phyloP scores from a whole-genome alignment of 2,329 filamentous ascomycete species.

The Ustulina deusta region DNA sequence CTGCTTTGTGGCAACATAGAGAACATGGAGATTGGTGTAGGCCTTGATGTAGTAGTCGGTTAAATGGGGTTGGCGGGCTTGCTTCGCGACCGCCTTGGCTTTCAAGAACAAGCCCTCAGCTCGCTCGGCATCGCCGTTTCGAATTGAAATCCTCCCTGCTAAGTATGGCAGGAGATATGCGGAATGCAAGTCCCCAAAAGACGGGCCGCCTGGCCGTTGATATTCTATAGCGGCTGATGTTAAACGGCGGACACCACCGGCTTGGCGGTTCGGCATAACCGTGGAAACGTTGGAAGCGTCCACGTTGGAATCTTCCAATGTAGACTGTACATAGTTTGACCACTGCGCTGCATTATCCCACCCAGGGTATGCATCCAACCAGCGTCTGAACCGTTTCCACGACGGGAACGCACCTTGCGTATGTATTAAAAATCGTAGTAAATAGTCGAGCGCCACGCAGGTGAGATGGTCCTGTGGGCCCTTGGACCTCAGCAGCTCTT shows the following conservation, averaged over 20 bases:
- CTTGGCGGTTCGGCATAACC: neutral
- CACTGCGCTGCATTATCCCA: constrained; percentile 35
- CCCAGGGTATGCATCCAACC: constrained; percentile 32
- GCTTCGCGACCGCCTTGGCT: constrained; percentile 28
- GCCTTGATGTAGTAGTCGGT: constrained; percentile 33
- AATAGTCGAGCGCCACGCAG: constrained; percentile 38
- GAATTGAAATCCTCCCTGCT: constrained; percentile 35
- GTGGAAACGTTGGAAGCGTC: neutral
- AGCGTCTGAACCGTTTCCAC: constrained; percentile 33
- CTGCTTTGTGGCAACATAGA: constrained; percentile 35
- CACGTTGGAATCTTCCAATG: constrained; percentile 17
- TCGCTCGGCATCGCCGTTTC: constrained; percentile 36
- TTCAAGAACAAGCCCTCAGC: constrained; percentile 39
- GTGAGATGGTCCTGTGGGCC: constrained; percentile 41
- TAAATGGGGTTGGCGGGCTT: constrained; percentile 15
- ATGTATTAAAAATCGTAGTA: constrained; percentile 38
- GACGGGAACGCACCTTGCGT: constrained; percentile 34
- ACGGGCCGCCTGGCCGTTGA: constrained; percentile 14
- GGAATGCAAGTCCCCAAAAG: constrained; percentile 20
- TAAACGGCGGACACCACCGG: neutral
- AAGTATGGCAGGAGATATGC: constrained; percentile 37
- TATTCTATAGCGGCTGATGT: constrained; percentile 30
- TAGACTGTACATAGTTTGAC: constrained; percentile 25
- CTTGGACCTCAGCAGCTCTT: constrained; percentile 36
- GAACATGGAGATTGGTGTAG: constrained; percentile 36